A percentile compares a stretch with the other conserved stretches of the same genome.
These are phyloP conservation scores for Pisolithus albus DNA, from an alignment of 768 basidiomycete genomes.

Conservation along the genomic window DNA sequence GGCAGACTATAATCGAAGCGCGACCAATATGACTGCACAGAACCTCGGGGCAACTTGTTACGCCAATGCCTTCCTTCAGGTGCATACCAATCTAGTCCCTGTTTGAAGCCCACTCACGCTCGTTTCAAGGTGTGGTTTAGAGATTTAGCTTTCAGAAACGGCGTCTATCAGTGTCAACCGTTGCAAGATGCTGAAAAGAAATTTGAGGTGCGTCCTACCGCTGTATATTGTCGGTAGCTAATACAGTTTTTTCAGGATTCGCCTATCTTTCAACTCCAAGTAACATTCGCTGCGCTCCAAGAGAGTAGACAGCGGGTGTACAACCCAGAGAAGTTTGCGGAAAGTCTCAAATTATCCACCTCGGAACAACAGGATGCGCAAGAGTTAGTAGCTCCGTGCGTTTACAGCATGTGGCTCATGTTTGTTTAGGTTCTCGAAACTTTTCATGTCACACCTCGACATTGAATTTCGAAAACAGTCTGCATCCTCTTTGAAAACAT, in stretches of 20 bases:
- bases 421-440: conserved; percentile 73
- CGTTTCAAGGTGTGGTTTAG: conserved; percentile 80
- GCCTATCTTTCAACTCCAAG: conserved; percentile 71
- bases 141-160: conserved; percentile 71
- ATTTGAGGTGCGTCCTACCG: conserved; percentile 35
- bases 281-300: conserved; percentile 82
- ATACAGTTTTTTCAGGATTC: conserved; percentile 46
- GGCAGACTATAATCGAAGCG: conserved; percentile 1
- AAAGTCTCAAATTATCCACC: conserved; percentile 73
- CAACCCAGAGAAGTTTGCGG: conserved; percentile 79
- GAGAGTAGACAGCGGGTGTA: conserved; percentile 61
- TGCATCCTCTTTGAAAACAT: conserved; percentile 50
- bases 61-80: conserved; percentile 92
- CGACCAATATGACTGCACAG: conserved; percentile 50
- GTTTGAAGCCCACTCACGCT: conserved; percentile 2
- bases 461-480: conserved; percentile 81
- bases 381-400: conserved; percentile 50
- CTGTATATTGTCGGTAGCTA: not conserved
- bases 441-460: conserved; percentile 88
- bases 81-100: conserved; percentile 22
- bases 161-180: conserved; percentile 73
- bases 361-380: conserved; percentile 95
- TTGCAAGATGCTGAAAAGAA: conserved; percentile 39
- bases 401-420: not conserved
- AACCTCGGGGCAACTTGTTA: conserved; percentile 98